Evolutionary conservation across 2,329 filamentous ascomycete genomes (phyloP).

Genomic region (Colletotrichum sp.): DNA sequence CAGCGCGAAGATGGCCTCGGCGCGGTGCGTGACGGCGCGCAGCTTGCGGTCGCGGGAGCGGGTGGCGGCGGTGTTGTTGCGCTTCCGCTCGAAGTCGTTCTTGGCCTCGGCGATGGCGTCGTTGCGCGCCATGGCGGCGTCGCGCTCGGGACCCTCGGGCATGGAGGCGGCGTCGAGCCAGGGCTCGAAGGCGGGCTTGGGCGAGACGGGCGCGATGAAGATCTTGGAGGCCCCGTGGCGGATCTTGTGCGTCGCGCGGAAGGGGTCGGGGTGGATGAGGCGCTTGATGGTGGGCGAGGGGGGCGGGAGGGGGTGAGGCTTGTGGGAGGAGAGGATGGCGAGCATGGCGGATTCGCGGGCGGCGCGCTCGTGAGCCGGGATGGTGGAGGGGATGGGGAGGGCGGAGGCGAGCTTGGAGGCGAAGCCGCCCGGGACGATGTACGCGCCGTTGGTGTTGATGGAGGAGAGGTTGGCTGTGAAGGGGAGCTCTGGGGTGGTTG

Average conservation of each 20-base stretch:
- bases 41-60: conserved; percentile 31
- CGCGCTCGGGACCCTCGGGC: conserved; percentile 13
- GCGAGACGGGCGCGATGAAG: background rate
- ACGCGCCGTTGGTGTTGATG: background rate
- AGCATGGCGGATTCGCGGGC: conserved; percentile 24
- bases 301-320: conserved; percentile 32
- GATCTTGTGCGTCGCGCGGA: background rate
- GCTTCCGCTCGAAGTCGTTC: conserved; percentile 29
- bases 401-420: conserved; percentile 23
- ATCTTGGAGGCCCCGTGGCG: background rate
- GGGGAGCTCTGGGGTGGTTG: background rate
- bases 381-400: conserved; percentile 24
- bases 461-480: background rate
- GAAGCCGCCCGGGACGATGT: background rate
- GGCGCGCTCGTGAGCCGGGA: conserved; percentile 18
- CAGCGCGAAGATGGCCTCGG: conserved; percentile 29
- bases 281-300: conserved; percentile 3
- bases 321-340: conserved; percentile 26
- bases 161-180: conserved; percentile 22
- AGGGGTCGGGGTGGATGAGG: background rate
- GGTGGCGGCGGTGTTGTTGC: conserved; percentile 44
- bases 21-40: conserved; percentile 21
- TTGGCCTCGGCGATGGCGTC: conserved; percentile 29
- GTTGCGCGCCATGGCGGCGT: conserved; percentile 18
- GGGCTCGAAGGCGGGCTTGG: background rate